Percentiles rank a stretch among this genome's conserved stretches.
These are phyloP conservation scores for Paramecium caudatum DNA, from an alignment of 73 alveolate species.

Conservation along the genomic window DNA sequence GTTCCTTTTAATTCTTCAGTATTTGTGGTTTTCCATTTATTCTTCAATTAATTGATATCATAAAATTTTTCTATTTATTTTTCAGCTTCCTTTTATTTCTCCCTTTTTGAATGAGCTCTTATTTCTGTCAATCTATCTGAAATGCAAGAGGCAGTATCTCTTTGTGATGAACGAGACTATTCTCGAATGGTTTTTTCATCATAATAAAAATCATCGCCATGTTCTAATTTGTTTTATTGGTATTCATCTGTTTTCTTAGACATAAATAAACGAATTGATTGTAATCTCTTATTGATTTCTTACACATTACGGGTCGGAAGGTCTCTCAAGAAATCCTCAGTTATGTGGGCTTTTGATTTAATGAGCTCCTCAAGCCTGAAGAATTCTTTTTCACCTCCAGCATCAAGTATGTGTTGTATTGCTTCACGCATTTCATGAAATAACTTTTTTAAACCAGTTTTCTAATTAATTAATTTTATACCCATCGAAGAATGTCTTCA, in stretches of 20 bases:
- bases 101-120: constrained; percentile 10
- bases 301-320: background rate
- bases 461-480: background rate
- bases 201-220: constrained; percentile 50
- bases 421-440: constrained; percentile 64
- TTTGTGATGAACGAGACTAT: background rate
- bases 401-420: constrained; percentile 18
- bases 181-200: constrained; percentile 60
- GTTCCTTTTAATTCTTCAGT: constrained; percentile 21
- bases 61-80: constrained; percentile 31
- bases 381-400: constrained; percentile 57
- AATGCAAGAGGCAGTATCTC: constrained; percentile 5
- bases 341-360: constrained; percentile 16
- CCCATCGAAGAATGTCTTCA: constrained; percentile 53
- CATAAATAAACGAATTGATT: background rate
- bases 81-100: constrained; percentile 49
- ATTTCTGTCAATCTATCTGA: constrained; percentile 48
- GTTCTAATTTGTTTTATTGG: constrained; percentile 7
- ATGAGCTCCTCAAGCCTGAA: constrained; percentile 28
- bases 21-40: constrained; percentile 54
- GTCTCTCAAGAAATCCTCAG: background rate
- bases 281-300: background rate
- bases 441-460: constrained; percentile 50
- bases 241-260: constrained; percentile 61
- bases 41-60: constrained; percentile 36